Evolutionary conservation across 352 stramenopile species (phyloP).

Genomic region (Globisporangium camurandrum): DNA sequence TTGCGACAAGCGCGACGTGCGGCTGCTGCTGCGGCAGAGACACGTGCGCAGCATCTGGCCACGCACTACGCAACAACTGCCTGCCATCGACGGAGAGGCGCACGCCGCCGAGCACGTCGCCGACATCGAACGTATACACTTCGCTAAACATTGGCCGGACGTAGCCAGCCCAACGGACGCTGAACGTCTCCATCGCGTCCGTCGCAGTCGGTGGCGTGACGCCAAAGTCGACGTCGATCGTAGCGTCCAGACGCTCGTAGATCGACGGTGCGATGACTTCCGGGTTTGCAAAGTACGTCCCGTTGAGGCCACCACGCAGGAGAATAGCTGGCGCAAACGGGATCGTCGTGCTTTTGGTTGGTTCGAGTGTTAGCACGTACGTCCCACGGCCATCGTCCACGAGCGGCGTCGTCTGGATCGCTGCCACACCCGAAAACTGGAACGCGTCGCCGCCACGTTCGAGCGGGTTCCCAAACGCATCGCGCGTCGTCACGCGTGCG

Average conservation of each 20-base stretch:
- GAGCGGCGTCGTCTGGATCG: slow-evolving; percentile 19
- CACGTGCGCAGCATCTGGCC: slow-evolving; percentile 13
- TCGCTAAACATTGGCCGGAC: slow-evolving; percentile 41
- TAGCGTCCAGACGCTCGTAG: slow-evolving; percentile 23
- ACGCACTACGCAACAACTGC: slow-evolving; percentile 12
- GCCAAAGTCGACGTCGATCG: slow-evolving; percentile 44
- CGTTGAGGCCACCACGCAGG: slow-evolving; percentile 48
- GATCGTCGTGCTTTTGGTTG: slow-evolving; percentile 15
- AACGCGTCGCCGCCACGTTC: slow-evolving; percentile 47
- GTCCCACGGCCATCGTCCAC: slow-evolving; percentile 26
- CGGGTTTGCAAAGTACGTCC: slow-evolving; percentile 30
- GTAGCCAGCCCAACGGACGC: slow-evolving; percentile 46
- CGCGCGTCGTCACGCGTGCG: slow-evolving; percentile 32
- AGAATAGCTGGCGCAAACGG: slow-evolving; percentile 41
- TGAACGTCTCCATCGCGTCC: slow-evolving; percentile 43
- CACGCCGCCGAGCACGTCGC: slow-evolving; percentile 25
- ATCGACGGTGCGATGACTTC: slow-evolving; percentile 20
- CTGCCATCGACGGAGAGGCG: slow-evolving; percentile 19
- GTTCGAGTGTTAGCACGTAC: slow-evolving; percentile 31
- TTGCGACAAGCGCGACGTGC: slow-evolving; percentile 20
- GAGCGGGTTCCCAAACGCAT: slow-evolving; percentile 38
- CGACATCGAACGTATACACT: slow-evolving; percentile 44
- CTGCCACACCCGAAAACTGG: slow-evolving; percentile 16
- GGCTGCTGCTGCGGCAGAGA: slow-evolving; percentile 6
- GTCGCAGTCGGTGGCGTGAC: slow-evolving; percentile 21